phyloP scores from a whole-genome alignment of 2,329 filamentous ascomycete genomes.

The Phaeoacremonium minimum region DNA sequence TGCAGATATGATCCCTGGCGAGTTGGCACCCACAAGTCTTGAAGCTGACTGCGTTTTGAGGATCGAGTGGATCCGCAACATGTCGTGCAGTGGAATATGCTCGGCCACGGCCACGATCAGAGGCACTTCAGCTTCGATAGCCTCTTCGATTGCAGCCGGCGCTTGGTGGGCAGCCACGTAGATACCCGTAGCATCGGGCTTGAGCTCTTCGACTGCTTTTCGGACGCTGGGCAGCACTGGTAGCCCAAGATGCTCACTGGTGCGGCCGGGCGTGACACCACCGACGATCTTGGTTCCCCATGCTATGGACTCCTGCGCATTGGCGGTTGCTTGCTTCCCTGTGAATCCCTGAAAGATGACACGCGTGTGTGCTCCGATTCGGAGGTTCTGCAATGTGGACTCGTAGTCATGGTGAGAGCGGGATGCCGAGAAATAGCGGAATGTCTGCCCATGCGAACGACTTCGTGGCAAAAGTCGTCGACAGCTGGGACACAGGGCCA shows the following conservation, averaged over 20 bases:
- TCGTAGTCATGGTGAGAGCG: conserved; percentile 2
- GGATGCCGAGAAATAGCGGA: conserved; percentile 2
- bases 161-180: conserved; percentile 76
- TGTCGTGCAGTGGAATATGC: conserved; percentile 74
- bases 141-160: conserved; percentile 70
- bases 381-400: conserved; percentile 5
- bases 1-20: conserved; percentile 74
- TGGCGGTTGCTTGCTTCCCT: conserved; percentile 59
- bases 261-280: conserved; percentile 67
- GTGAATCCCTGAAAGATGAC: conserved; percentile 13
- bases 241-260: conserved; percentile 67
- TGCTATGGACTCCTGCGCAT: conserved; percentile 69
- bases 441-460: background rate
- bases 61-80: conserved; percentile 66
- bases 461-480: conserved; percentile 1
- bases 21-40: conserved; percentile 75
- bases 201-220: conserved; percentile 63
- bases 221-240: conserved; percentile 67
- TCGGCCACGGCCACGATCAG: conserved; percentile 77
- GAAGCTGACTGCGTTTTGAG: conserved; percentile 68
- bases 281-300: conserved; percentile 81
- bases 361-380: conserved; percentile 8
- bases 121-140: conserved; percentile 74
- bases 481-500: conserved; percentile 3
- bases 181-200: conserved; percentile 73